These are phyloP conservation scores for Apiospora saccharicola DNA, from an alignment of 2,329 filamentous ascomycete genomes.

Conservation along the genomic window DNA sequence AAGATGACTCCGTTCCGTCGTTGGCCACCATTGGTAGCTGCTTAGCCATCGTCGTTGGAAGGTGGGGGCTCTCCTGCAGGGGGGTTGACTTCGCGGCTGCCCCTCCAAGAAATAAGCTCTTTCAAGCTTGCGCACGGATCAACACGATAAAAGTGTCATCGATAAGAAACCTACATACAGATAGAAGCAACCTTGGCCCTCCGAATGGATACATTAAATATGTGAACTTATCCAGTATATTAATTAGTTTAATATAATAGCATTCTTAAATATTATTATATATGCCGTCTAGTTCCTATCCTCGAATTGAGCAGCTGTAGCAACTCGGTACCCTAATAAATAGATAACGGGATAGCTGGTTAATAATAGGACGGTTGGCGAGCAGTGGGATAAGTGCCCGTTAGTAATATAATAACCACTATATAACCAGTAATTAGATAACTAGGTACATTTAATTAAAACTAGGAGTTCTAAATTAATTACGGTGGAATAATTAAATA, in stretches of 20 bases:
- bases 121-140: slow-evolving; percentile 15
- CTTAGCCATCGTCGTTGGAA: slow-evolving; percentile 17
- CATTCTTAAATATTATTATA: too few species aligned
- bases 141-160: slow-evolving; percentile 1
- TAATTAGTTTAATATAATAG: too few species aligned
- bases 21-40: slow-evolving; percentile 13
- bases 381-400: too few species aligned
- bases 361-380: too few species aligned
- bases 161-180: slow-evolving; percentile 1
- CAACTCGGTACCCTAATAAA: neutral
- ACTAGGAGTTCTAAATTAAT: too few species aligned
- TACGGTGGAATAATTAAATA: too few species aligned
- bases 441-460: too few species aligned
- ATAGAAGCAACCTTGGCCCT: neutral
- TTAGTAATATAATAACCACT: too few species aligned
- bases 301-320: too few species aligned
- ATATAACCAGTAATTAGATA: too few species aligned
- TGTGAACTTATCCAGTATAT: too few species aligned
- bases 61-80: slow-evolving; percentile 3
- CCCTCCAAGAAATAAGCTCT: slow-evolving; percentile 16
- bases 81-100: neutral
- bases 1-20: slow-evolving; percentile 9
- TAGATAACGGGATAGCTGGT: neutral
- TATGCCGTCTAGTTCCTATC: too few species aligned
- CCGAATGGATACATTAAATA: neutral